Conservation (phyloP, 225 moss, liverwort and hornwort species). For the Polytrichum commune region DNA sequence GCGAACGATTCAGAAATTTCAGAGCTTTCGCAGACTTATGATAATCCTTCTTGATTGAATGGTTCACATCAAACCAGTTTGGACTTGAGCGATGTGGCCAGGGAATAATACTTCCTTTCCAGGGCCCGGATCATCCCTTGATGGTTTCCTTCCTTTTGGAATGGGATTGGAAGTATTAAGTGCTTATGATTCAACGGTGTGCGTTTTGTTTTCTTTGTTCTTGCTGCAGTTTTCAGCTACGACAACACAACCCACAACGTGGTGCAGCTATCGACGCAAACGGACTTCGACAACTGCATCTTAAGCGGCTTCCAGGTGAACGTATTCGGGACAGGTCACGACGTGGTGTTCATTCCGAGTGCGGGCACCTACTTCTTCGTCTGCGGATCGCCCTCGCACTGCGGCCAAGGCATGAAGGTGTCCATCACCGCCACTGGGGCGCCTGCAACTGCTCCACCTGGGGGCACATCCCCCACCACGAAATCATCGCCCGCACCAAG, state of each 20-base stretch:
- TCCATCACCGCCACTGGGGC: constrained; percentile 31
- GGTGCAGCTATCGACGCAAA: constrained; percentile 30
- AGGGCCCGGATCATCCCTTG: too few species aligned
- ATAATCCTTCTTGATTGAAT: too few species aligned
- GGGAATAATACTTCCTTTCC: too few species aligned
- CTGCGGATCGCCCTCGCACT: constrained; percentile 50
- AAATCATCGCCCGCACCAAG: background rate
- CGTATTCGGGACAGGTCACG: constrained; percentile 17
- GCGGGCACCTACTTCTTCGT: constrained; percentile 39
- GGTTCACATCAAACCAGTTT: too few species aligned
- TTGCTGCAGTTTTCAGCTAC: constrained; percentile 35
- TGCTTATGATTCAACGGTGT: too few species aligned
- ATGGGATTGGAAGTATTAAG: too few species aligned
- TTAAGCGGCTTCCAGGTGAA: constrained; percentile 25
- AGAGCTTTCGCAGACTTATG: too few species aligned
- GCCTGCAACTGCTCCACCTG: constrained; percentile 19
- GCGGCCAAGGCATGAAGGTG: constrained; percentile 49
- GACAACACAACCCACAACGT: constrained; percentile 42
- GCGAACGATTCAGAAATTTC: too few species aligned
- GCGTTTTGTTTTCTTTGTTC: background rate
- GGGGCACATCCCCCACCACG: background rate
- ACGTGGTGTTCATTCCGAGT: constrained; percentile 32
- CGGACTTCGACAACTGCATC: constrained; percentile 29
- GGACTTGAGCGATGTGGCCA: too few species aligned
- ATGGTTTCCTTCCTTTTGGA: too few species aligned